phyloP scores from a whole-genome alignment of 371 early-diverging fungal genomes.

The Edhazardia aedis region DNA sequence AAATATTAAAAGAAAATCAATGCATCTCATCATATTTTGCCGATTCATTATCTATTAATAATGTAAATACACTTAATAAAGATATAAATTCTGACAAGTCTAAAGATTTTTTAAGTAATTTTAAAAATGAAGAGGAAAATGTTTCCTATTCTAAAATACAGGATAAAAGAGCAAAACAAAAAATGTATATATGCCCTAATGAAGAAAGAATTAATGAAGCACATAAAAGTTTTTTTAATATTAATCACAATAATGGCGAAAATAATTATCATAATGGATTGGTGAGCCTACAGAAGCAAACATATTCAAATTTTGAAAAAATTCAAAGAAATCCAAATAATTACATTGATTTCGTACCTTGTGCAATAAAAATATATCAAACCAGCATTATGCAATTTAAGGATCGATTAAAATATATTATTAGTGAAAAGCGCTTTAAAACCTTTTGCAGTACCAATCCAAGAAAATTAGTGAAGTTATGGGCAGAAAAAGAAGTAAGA shows the following conservation, averaged over 20 bases:
- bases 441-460: conserved; percentile 83
- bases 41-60: too few relatives aligned
- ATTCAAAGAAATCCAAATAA: neutral
- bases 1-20: too few relatives aligned
- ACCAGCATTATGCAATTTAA: conserved; percentile 91
- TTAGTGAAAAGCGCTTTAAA: conserved; percentile 81
- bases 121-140: conserved; percentile 7
- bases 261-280: too few relatives aligned
- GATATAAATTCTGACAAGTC: neutral
- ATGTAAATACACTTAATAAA: too few relatives aligned
- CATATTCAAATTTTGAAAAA: neutral
- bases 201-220: neutral
- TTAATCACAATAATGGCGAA: too few relatives aligned
- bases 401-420: conserved; percentile 86
- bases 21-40: too few relatives aligned
- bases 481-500: conserved; percentile 99
- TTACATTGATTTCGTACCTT: conserved; percentile 53
- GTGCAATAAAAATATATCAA: conserved; percentile 90
- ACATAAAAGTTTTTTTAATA: too few relatives aligned
- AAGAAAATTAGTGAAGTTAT: conserved; percentile 89
- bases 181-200: neutral
- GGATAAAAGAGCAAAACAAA: neutral
- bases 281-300: neutral
- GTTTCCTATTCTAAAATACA: neutral
- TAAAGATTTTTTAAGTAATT: neutral